Percentiles rank a stretch among this genome's conserved stretches.
These are phyloP conservation scores for Pyrenophora seminiperda DNA, from an alignment of 2,329 filamentous ascomycete genomes.

Conservation along the genomic window DNA sequence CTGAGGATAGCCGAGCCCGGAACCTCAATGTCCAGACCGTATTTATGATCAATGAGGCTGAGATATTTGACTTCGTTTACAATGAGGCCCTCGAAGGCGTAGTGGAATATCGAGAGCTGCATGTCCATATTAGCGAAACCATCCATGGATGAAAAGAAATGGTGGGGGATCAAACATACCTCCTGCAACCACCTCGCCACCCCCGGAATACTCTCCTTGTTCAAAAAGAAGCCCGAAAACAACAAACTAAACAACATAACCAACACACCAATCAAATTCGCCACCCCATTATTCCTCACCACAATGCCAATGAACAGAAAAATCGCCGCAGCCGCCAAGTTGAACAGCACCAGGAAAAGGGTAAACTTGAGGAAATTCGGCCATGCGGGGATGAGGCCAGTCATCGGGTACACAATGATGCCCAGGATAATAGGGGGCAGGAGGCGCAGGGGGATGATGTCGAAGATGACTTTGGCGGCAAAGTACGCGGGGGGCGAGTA, in stretches of 20 bases:
- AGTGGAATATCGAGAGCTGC: conserved; percentile 93
- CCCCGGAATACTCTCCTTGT: conserved; percentile 88
- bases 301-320: conserved; percentile 96
- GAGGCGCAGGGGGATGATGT: conserved; percentile 91
- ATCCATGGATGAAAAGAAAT: neutral
- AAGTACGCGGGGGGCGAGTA: conserved; percentile 96
- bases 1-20: conserved; percentile 92
- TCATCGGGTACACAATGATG: conserved; percentile 97
- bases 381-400: conserved; percentile 81
- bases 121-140: conserved; percentile 14
- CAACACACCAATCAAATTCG: conserved; percentile 89
- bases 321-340: conserved; percentile 89
- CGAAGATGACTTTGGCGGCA: conserved; percentile 94
- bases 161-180: conserved; percentile 56
- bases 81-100: conserved; percentile 92
- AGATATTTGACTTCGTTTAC: conserved; percentile 95
- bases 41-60: conserved; percentile 90
- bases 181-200: conserved; percentile 88
- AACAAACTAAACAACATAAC: conserved; percentile 97
- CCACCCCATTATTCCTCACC: conserved; percentile 87
- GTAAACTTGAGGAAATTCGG: conserved; percentile 90
- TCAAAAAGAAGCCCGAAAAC: conserved; percentile 91
- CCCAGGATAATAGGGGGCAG: conserved; percentile 95
- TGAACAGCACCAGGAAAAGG: conserved; percentile 91
- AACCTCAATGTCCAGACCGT: conserved; percentile 93